Percentiles rank a stretch among this genome's conserved stretches.
These are phyloP conservation scores for Salix suchowensis DNA, from an alignment of 345 rosid genomes.

Conservation along the genomic window DNA sequence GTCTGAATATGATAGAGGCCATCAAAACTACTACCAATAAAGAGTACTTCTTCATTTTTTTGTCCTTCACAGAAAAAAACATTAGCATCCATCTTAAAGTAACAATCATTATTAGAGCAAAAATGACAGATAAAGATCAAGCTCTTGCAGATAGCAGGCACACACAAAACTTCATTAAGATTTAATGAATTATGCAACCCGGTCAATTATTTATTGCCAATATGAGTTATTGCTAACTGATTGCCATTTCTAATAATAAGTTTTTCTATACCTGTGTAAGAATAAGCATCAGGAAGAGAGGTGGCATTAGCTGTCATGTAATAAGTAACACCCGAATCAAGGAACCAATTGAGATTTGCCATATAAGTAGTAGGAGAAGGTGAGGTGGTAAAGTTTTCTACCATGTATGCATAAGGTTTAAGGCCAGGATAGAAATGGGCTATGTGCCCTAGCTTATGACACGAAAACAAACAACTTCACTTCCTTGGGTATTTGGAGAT, in stretches of 20 bases:
- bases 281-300: neutral
- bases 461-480: no score
- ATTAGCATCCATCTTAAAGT: no score
- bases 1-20: neutral
- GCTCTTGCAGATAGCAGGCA: neutral
- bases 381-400: neutral
- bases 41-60: neutral
- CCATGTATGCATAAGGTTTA: neutral
- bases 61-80: no score
- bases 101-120: neutral
- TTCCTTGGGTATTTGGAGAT: no score
- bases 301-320: neutral
- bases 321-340: neutral
- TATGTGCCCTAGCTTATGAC: neutral
- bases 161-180: neutral
- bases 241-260: neutral
- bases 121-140: accelerated
- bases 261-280: neutral
- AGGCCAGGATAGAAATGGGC: neutral
- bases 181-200: no score
- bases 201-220: no score
- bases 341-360: neutral
- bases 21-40: neutral
- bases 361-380: neutral
- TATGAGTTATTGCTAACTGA: neutral